Percentiles rank a stretch among this genome's conserved stretches.
These are phyloP conservation scores for Clonostachys byssicola DNA, from an alignment of 2,329 filamentous ascomycete species.

Conservation along the genomic window DNA sequence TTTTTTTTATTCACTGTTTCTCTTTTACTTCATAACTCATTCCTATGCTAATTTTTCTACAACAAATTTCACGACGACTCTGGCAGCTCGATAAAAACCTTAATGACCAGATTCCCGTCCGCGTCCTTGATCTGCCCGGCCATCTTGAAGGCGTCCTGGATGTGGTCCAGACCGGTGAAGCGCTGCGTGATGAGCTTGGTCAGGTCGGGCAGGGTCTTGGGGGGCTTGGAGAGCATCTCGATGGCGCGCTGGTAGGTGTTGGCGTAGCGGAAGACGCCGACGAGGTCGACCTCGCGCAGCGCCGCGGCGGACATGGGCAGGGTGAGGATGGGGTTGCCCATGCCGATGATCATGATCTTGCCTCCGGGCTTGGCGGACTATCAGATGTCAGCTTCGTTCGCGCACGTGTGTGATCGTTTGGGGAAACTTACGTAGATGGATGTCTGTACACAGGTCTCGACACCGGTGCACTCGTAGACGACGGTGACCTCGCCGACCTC, in stretches of 20 bases:
- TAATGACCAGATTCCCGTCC: constrained; percentile 66
- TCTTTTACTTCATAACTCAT: no score
- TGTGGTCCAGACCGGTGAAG: constrained; percentile 57
- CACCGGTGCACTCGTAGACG: constrained; percentile 76
- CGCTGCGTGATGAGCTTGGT: constrained; percentile 67
- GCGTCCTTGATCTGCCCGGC: constrained; percentile 68
- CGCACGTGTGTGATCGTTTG: no score
- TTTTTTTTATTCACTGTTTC: no score
- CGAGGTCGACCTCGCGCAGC: constrained; percentile 66
- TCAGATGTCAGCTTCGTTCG: no score
- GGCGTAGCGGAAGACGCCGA: constrained; percentile 70
- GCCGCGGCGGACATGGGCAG: constrained; percentile 66
- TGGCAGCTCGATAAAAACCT: constrained; percentile 59
- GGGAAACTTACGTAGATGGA: constrained; percentile 60
- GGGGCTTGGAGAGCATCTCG: constrained; percentile 41
- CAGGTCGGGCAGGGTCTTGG: constrained; percentile 56
- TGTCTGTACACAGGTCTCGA: constrained; percentile 71
- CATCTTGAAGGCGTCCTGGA: constrained; percentile 68
- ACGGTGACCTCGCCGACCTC: constrained; percentile 60
- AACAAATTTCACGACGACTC: no score
- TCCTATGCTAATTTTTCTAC: no score
- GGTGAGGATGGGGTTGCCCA: constrained; percentile 68
- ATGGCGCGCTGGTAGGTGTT: constrained; percentile 62
- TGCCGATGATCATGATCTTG: constrained; percentile 66
- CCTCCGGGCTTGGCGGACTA: constrained; percentile 62